Evolutionary conservation across 768 basidiomycete genomes (phyloP), one percentile per base, ranked within the genome.

Genomic region (Lactarius trivialis): DNA sequence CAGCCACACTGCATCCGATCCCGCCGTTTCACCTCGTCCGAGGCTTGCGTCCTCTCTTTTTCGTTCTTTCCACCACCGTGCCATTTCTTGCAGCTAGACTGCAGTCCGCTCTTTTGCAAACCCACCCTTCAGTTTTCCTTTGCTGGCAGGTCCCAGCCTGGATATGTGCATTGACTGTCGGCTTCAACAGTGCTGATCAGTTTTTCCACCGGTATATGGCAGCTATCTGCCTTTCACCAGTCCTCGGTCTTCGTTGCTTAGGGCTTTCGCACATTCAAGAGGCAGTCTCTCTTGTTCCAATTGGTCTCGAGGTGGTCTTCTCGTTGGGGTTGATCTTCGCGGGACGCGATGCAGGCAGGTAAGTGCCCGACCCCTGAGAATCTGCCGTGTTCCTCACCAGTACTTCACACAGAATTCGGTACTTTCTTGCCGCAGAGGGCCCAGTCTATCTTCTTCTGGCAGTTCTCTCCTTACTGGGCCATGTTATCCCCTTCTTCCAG

Each of bases 231-330:
- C 76, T 91, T 64, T 91, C 90, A 33, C 75, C 82, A 39, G 82
- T 85, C 61, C 74, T 86, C 43, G 87, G 83, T 65, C 81, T 92
- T 65, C 89, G 89, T 63, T 92, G 89, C 71, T 72, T 80, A 64
- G 76, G 79, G 49, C 77, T 87, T 60, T 75, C 77, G 56, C 68
- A 61, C 53, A 66, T 75, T 28, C 73, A 90, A 73, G 78, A 76
- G 58, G 71, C 74, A 37, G 67, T 80, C 43, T 73, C 90, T 58
- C 72, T 89, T 65, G 78, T 89, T 63, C 88, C 88, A 33, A 78
- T 85, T 19, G 81, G 73, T 43, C 70, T 90, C 56, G 88, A 90
- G 72, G 71, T 83, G 63, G 68, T 90, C 41, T 82, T 86, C 67
- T 78, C 82, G 32, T 71, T 82, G 60, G 73, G 79, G 45, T 73